Conservation (phyloP, 1,284 basidiomycete species). For the Exobasidium cylindrosporum region DNA sequence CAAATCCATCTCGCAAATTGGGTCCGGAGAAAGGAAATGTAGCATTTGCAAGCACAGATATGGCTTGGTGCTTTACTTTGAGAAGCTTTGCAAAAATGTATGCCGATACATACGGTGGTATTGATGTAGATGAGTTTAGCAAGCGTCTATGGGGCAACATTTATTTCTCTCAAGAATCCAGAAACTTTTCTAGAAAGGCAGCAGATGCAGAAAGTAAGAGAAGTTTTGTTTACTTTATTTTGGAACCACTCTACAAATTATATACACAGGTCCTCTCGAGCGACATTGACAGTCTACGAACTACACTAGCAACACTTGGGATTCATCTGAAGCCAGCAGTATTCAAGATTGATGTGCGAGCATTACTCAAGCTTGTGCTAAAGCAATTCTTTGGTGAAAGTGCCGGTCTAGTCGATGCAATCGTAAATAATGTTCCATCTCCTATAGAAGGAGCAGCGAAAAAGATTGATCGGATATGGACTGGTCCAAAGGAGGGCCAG, state of each 20-base stretch:
- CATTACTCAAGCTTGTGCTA: constrained; percentile 85
- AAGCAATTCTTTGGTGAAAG: constrained; percentile 89
- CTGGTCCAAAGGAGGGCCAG: constrained; percentile 26
- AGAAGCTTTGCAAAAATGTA: constrained; percentile 95
- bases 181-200: constrained; percentile 84
- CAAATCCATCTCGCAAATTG: constrained; percentile 78
- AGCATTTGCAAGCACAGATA: constrained; percentile 92
- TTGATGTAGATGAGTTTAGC: constrained; percentile 65
- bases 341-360: constrained; percentile 97
- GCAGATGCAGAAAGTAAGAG: constrained; percentile 76
- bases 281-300: constrained; percentile 77
- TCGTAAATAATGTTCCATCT: constrained; percentile 82
- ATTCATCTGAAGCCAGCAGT: constrained; percentile 87
- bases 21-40: constrained; percentile 96
- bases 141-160: constrained; percentile 96
- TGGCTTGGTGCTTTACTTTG: constrained; percentile 96
- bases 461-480: constrained; percentile 63
- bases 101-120: constrained; percentile 71
- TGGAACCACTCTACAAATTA: constrained; percentile 95
- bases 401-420: constrained; percentile 85
- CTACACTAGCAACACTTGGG: constrained; percentile 73
- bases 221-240: constrained; percentile 91
- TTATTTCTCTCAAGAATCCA: constrained; percentile 76
- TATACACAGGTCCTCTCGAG: constrained; percentile 90
- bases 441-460: constrained; percentile 68